A percentile compares a stretch with the other conserved stretches of the same genome.
These are phyloP conservation scores for Phaffomyces antillensis DNA, from an alignment of 805 yeast species.

Conservation along the genomic window DNA sequence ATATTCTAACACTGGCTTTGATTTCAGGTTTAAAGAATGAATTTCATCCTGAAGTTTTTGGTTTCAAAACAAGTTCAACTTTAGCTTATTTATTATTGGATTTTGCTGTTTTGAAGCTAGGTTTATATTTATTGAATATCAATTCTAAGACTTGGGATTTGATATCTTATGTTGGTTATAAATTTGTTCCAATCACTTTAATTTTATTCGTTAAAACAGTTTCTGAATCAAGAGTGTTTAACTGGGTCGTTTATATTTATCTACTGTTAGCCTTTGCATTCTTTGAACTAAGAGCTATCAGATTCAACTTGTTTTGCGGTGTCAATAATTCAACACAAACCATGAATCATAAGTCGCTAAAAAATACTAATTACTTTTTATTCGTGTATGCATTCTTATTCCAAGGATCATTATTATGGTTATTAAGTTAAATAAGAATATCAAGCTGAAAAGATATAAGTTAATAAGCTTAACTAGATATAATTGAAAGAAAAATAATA, in stretches of 20 bases:
- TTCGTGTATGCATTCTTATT: conserved; percentile 78
- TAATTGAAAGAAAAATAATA: too few relatives aligned
- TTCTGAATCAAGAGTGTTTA: conserved; percentile 33
- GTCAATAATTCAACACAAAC: conserved; percentile 46
- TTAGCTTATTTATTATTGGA: conserved; percentile 77
- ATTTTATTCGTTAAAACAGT: conserved; percentile 46
- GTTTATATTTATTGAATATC: conserved; percentile 72
- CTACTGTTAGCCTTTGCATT: conserved; percentile 52
- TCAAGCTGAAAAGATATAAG: neutral
- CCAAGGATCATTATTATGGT: conserved; percentile 71
- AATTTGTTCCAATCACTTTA: conserved; percentile 74
- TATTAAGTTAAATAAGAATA: conserved; percentile 33
- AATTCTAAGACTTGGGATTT: conserved; percentile 74
- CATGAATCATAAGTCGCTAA: conserved; percentile 60
- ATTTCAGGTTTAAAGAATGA: conserved; percentile 81
- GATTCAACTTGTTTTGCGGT: conserved; percentile 33
- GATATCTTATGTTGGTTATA: conserved; percentile 87
- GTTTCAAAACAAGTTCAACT: conserved; percentile 79
- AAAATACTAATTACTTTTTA: conserved; percentile 79
- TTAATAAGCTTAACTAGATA: too few relatives aligned
- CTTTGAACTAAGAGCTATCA: conserved; percentile 53
- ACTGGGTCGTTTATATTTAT: conserved; percentile 44
- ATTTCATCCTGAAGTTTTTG: conserved; percentile 90
- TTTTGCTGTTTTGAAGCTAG: conserved; percentile 65
- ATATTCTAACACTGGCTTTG: conserved; percentile 75